Evolutionary conservation across 495 filamentous ascomycete genomes (phyloP), one percentile per base, ranked within the genome.

Genomic region (Amorphotheca resinae): DNA sequence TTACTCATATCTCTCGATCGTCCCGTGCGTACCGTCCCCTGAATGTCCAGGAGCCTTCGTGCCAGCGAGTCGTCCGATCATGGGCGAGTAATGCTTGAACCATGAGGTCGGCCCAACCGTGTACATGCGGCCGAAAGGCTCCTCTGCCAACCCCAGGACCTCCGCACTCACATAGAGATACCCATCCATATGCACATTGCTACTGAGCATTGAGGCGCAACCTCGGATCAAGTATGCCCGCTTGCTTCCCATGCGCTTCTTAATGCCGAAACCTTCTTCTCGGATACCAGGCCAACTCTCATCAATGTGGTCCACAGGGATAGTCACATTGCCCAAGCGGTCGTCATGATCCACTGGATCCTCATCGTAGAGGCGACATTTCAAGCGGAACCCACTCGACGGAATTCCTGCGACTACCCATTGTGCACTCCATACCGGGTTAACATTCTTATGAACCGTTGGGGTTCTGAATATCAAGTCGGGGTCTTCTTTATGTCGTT

Each of bases 391-490:
- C 1, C 88, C 88, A 1, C 71, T 73, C 0, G 74, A 63, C 0
- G 88, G 86, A 0, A 96, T 70, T 51, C 93, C 88, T 35, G 83
- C 80, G 23, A 96, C 78, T 26, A 84, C 73, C 89, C 89, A 96
- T 23, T 84, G 76, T 15, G 73, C 70, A 31, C 93, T 74, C 89
- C 89, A 96, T 14, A 62, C 66, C 0, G 89, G 86, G 48, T 91
- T 72, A 5, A 70, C 74, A 30, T 70, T 76, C 39, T 65, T 74
- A 34, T 77, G 75, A 9, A 88, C 59, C 0, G 89, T 95, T 0
- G 71, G 76, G 0, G 87, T 93, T 3, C 89, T 77, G 47, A 79
- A 76, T n/a, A 64, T 62, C 22, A 91, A 60, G 3, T 69, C 60
- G 0, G 85, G 82, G 51, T 86, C 79, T 58, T 91, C 80, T 50